Conservation (phyloP, 1,284 basidiomycete genomes). For the Leccinum insolens region DNA sequence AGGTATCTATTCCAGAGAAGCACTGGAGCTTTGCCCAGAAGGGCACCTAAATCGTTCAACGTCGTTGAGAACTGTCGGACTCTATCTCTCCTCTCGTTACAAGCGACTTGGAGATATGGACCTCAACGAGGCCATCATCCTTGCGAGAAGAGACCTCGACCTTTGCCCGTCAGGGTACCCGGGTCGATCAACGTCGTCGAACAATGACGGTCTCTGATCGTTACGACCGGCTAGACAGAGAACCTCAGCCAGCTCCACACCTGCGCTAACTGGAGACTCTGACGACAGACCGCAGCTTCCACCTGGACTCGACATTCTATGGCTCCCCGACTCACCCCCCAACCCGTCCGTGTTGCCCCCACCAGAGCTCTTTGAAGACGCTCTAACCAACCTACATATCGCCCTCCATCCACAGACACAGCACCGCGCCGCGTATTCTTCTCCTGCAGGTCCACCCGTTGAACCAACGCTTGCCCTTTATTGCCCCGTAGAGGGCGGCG, state of each 20-base stretch:
- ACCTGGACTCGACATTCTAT: slow-evolving; percentile 61
- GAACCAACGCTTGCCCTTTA: slow-evolving; percentile 83
- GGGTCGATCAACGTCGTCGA: too few species aligned
- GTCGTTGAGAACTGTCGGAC: too few species aligned
- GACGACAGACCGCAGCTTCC: slow-evolving; percentile 52
- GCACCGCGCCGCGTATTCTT: slow-evolving; percentile 65
- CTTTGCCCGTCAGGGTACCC: too few species aligned
- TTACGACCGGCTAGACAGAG: slow-evolving; percentile 22
- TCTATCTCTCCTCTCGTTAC: too few species aligned
- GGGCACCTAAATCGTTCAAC: too few species aligned
- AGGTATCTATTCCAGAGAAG: too few species aligned
- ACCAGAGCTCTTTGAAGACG: slow-evolving; percentile 67
- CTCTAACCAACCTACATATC: slow-evolving; percentile 71
- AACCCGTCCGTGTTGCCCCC: slow-evolving; percentile 44
- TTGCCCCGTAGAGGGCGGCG: slow-evolving; percentile 85
- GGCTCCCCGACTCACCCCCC: slow-evolving; percentile 47
- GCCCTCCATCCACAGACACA: slow-evolving; percentile 80
- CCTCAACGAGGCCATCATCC: too few species aligned
- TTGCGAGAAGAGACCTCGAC: too few species aligned
- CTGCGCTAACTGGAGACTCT: slow-evolving; percentile 36
- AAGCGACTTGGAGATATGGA: too few species aligned
- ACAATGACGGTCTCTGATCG: too few species aligned
- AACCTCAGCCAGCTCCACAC: slow-evolving; percentile 17
- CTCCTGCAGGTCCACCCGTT: slow-evolving; percentile 50
- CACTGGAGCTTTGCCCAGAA: too few species aligned